phyloP scores from a whole-genome alignment of 176 grass and related monocot species.

The Aegilops sharonensis region DNA sequence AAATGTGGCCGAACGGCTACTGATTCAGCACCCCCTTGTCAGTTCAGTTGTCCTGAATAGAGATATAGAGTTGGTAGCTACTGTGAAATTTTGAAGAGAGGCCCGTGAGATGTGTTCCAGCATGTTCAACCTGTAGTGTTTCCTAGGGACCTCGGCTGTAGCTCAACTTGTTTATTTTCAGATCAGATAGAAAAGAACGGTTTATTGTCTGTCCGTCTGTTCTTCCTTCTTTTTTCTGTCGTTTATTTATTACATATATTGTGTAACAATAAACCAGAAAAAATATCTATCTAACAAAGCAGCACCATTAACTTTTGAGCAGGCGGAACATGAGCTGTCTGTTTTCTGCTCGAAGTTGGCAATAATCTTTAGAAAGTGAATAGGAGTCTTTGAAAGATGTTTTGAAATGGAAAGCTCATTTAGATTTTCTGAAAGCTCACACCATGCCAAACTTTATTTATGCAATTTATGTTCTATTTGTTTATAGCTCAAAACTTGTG shows the following conservation, averaged over 20 bases:
- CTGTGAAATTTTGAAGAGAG: conserved; percentile 41
- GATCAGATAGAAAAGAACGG: conserved; percentile 47
- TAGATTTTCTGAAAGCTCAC: too few relatives aligned
- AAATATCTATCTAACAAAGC: conserved; percentile 53
- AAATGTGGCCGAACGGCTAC: conserved; percentile 68
- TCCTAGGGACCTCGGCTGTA: conserved; percentile 45
- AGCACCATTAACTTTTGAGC: conserved; percentile 30
- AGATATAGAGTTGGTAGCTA: conserved; percentile 37
- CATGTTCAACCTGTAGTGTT: conserved; percentile 27
- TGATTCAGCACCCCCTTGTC: conserved; percentile 17
- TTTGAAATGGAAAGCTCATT: too few relatives aligned
- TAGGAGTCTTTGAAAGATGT: too few relatives aligned
- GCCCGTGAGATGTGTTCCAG: conserved; percentile 26
- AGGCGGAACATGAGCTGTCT: conserved; percentile 2
- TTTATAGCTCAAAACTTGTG: too few relatives aligned
- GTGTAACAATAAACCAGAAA: conserved; percentile 54
- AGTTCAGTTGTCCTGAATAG: neutral
- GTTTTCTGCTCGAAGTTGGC: too few relatives aligned
- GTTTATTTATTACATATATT: conserved; percentile 5
- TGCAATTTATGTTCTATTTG: too few relatives aligned
- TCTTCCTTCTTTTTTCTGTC: neutral
- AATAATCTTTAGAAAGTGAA: too few relatives aligned
- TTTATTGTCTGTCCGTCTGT: neutral
- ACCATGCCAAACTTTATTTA: too few relatives aligned
- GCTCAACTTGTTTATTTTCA: conserved; percentile 44